A percentile compares a stretch with the other conserved stretches of the same genome.
These are phyloP conservation scores for Crucihimalaya himalaica DNA, from an alignment of 345 rosid species.

Conservation along the genomic window DNA sequence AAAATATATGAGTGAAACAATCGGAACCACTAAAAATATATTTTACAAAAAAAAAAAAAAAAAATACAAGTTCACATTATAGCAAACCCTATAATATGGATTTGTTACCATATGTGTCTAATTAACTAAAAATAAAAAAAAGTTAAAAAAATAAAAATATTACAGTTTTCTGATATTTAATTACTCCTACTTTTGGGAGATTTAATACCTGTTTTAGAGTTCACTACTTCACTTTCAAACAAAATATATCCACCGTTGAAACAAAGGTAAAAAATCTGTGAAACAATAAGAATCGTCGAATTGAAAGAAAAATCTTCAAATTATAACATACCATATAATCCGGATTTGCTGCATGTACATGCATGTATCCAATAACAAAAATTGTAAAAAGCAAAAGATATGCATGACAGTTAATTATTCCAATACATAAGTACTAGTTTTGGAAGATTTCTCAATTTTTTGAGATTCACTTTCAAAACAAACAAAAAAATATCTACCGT, in stretches of 20 bases:
- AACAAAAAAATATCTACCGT: background rate
- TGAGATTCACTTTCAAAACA: background rate
- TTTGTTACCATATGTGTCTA: background rate
- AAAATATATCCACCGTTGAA: background rate
- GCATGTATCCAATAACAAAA: background rate
- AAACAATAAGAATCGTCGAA: background rate
- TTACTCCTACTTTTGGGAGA: background rate
- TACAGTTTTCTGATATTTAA: background rate
- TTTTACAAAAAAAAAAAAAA: background rate
- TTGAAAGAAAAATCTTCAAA: background rate
- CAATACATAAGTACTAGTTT: background rate
- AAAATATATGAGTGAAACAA: no score
- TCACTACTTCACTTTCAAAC: background rate
- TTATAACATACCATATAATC: background rate
- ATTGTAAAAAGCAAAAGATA: background rate
- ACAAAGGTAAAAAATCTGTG: background rate
- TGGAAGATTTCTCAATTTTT: background rate
- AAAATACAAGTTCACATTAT: no score
- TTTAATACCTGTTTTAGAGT: background rate
- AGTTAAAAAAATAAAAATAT: background rate
- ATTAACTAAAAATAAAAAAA: background rate
- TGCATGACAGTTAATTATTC: background rate
- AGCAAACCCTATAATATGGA: no score
- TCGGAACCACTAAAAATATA: no score
- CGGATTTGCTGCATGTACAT: background rate